Base-by-base conservation (phyloP, 768 basidiomycete genomes). In the Lactarius hatsudake region DNA sequence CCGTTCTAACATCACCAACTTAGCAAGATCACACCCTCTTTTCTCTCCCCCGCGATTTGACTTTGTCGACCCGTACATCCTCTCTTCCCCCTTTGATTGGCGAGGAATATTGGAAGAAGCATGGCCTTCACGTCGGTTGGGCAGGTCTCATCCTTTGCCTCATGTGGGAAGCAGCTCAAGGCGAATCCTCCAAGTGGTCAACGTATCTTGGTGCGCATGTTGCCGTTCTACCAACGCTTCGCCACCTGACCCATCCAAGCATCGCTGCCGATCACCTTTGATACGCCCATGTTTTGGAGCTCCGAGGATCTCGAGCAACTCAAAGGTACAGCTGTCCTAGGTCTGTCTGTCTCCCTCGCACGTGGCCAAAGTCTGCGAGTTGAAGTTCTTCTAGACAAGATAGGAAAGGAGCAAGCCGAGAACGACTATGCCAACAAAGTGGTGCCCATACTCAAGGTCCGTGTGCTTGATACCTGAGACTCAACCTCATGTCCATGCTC, bases 241-340 rank as follows among this genome's bases (percentile, higher is more conserved):
- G n/a, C 28, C 51, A 12, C 28, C 32, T 59, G 38, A 26, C 18
- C 17, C 30, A 43, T 45, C 42, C 53, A 67, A 91, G 91, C 77
- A 32, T 83, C 82, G 18, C 81, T 98, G 67, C 96, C 96, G 0
- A 79, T 73, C 15, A 67, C 71, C 15, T 98, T 98, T 74, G 83
- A 90, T 71, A 96, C 95, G 0, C 93, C 94, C 0, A 98, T 99
- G 92, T 96, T 98, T 74, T 98, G 97, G 97, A 79, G 74, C 53
- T 81, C 84, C 3, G 82, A 82, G 2, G 94, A 97, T 62, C 77
- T 96, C 12, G 76, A 79, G 30, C 88, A 93, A 70, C 81, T 99
- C 17, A 78, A 81, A 65, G 97, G 94, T 0, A 96, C 94, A 54
- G 84, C 87, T n/a, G 87, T 98, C 77, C 83, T 93, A 82, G 86